Percentiles rank a stretch among this genome's conserved stretches.
These are phyloP conservation scores for Phylloboletellus chloephorus DNA, from an alignment of 1,284 basidiomycete genomes.

Conservation along the genomic window DNA sequence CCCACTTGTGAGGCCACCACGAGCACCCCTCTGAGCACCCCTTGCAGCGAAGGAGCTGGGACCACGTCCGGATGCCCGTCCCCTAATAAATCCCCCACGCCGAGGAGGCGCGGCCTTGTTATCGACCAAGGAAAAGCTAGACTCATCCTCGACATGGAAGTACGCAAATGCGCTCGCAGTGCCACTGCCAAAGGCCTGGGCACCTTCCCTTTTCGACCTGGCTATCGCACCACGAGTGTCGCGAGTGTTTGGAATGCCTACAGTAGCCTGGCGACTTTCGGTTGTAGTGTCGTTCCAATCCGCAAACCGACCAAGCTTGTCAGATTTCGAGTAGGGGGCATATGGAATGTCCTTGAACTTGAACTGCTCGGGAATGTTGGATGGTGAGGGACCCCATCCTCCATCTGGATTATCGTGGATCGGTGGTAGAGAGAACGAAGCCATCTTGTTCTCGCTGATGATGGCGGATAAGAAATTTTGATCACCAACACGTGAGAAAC, in stretches of 20 bases:
- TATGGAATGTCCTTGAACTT: conserved; percentile 92
- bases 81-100: conserved; percentile 59
- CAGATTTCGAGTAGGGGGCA: conserved; percentile 95
- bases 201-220: conserved; percentile 59
- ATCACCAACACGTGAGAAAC: conserved; percentile 42
- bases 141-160: conserved; percentile 98
- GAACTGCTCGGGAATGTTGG: conserved; percentile 71
- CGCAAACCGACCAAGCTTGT: conserved; percentile 96
- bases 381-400: conserved; percentile 76
- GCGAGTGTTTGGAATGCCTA: conserved; percentile 47
- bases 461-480: conserved; percentile 18
- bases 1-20: conserved; percentile 39
- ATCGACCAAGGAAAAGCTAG: conserved; percentile 95
- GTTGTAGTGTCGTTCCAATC: conserved; percentile 88
- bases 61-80: conserved; percentile 47
- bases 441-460: conserved; percentile 40
- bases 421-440: conserved; percentile 70
- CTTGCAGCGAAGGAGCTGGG: conserved; percentile 39
- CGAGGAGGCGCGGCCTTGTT: conserved; percentile 67
- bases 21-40: conserved; percentile 41
- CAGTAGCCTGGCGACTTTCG: conserved; percentile 56
- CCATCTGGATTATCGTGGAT: conserved; percentile 80
- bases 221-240: conserved; percentile 45
- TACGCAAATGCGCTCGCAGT: conserved; percentile 94
- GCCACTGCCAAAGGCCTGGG: conserved; percentile 74